Conservation (phyloP, 1,284 basidiomycete species). For the Leccinum pachyderme region DNA sequence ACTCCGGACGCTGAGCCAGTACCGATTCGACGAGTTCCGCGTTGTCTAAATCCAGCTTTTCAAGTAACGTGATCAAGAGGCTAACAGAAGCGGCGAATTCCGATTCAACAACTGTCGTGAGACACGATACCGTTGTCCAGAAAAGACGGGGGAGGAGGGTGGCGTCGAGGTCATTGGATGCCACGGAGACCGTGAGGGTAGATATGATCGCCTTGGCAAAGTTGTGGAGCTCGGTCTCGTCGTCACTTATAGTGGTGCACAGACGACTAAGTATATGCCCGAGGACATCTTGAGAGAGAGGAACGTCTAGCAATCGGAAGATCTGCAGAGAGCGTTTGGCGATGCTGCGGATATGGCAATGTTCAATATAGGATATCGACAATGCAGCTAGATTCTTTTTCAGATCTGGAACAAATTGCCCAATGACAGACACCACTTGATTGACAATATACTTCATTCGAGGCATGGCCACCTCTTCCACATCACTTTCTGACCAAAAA, state of each 20-base stretch:
- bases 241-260: conserved; percentile 80
- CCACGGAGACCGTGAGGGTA: conserved; percentile 72
- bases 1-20: conserved; percentile 64
- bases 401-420: conserved; percentile 67
- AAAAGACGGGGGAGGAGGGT: conserved; percentile 79
- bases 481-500: conserved; percentile 78
- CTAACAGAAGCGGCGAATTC: conserved; percentile 76
- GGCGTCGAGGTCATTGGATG: conserved; percentile 55
- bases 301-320: conserved; percentile 82
- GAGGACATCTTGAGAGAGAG: conserved; percentile 70
- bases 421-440: conserved; percentile 66
- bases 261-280: conserved; percentile 81
- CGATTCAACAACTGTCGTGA: conserved; percentile 79
- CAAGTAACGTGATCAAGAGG: conserved; percentile 70
- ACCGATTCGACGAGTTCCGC: conserved; percentile 61
- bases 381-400: conserved; percentile 79
- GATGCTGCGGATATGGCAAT: conserved; percentile 82
- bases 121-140: conserved; percentile 83
- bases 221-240: conserved; percentile 67
- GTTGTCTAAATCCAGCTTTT: conserved; percentile 74
- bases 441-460: conserved; percentile 73
- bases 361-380: conserved; percentile 83
- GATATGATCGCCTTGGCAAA: conserved; percentile 85
- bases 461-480: conserved; percentile 47
- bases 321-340: conserved; percentile 90